A percentile compares a stretch with the other conserved stretches of the same genome.
Evolutionary conservation across 345 rosid species (phyloP).

Genomic region (Gossypium ekmanianum): DNA sequence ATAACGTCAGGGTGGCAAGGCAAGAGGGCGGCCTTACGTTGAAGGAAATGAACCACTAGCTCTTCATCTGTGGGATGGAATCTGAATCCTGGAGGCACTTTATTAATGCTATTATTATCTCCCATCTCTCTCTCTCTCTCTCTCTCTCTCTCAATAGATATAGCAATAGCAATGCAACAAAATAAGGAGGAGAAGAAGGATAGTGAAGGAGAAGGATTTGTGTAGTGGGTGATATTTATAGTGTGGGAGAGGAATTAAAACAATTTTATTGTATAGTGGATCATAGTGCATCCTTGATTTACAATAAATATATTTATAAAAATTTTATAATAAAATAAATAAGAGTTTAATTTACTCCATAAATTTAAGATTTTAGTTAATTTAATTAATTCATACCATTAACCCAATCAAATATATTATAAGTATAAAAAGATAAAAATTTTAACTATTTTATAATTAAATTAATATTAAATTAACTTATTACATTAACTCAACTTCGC

Average conservation of each 20-base stretch:
- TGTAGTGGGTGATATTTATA: slow-evolving; percentile 30
- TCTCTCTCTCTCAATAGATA: neutral
- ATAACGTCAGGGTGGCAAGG: slow-evolving; percentile 94
- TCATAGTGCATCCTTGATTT: too few relatives aligned
- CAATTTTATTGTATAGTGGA: too few relatives aligned
- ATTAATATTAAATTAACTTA: too few relatives aligned
- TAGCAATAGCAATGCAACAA: neutral
- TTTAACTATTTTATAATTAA: too few relatives aligned
- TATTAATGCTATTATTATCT: slow-evolving; percentile 25
- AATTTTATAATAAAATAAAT: too few relatives aligned
- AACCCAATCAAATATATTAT: accelerated
- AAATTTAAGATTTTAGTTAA: too few relatives aligned
- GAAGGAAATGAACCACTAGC: slow-evolving; percentile 93
- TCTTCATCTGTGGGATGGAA: slow-evolving; percentile 87
- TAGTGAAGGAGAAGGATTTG: slow-evolving; percentile 19
- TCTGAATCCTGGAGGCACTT: slow-evolving; percentile 91
- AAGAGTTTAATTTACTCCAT: too few relatives aligned
- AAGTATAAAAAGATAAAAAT: too few relatives aligned
- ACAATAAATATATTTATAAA: too few relatives aligned
- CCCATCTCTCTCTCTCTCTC: slow-evolving; percentile 28
- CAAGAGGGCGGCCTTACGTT: slow-evolving; percentile 73
- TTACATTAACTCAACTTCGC: too few relatives aligned
- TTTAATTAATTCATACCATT: too few relatives aligned
- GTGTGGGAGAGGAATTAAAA: neutral
- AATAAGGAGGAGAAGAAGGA: neutral